Evolutionary conservation across 768 basidiomycete species (phyloP), one percentile per base, ranked within the genome.

Genomic region (Boletus fagicola): DNA sequence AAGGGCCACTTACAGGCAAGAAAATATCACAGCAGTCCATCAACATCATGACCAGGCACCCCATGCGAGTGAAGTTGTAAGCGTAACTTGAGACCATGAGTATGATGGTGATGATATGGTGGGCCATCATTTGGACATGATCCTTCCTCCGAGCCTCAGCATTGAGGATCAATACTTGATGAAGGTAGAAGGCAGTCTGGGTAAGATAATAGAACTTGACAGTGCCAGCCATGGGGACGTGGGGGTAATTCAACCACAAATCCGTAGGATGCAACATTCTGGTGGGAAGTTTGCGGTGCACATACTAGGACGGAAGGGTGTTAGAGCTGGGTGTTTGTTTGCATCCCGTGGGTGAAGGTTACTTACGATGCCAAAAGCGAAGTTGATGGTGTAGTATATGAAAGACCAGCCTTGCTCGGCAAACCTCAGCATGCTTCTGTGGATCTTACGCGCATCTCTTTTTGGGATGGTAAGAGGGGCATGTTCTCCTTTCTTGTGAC

Each of bases 21-120:
- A 92, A 84, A 51, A 98, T 91, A 75, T 99, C 97, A 68, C 88
- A 91, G 68, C 84, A 86, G 69, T 99, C 97, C 93, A 98, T 95
- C 36, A 97, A 75, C 50, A 92, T 81, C 83, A 97, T 88, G 58
- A 97, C 85, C 46, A 94, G 76, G 63, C 88, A 92, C 16, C 97
- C 97, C 44, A 95, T 82, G 45, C 94, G 88, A 10, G 92, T 96
- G 69, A 86, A 88, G 73, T 94, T 88, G 69, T 80, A 83, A 58
- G 80, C 80, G 74, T 97, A 98, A 72, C 91, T 94, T 40, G 77
- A 66, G 35, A 78, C 73, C 75, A 98, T 85, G 59, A 99, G 83
- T 49, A 79, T 68, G 58, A 94, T 81, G 13, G 94, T 96, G 62
- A 98, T 88, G 64, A 96, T 69, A 70, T 99, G 97, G 76, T 99